Percentiles rank a stretch among this genome's conserved stretches.
These are phyloP conservation scores for Xylariaceae sp. DNA, from an alignment of 2,329 filamentous ascomycete species.

Conservation along the genomic window DNA sequence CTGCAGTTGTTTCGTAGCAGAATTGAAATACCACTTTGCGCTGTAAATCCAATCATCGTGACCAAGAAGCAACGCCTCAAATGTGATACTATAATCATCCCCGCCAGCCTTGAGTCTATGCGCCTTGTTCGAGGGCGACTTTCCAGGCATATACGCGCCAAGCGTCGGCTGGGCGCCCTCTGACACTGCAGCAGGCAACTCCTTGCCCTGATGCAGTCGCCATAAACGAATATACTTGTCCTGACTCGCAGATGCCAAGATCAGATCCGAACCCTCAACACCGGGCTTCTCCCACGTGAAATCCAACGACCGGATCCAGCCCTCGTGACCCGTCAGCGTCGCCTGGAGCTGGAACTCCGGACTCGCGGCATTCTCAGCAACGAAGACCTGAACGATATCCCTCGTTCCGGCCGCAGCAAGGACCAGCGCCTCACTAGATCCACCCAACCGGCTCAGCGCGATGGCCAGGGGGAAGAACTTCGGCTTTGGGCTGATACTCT, in stretches of 20 bases:
- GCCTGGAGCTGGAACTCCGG: slow-evolving; percentile 64
- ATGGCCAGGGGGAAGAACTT: slow-evolving; percentile 78
- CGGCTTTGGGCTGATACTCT: slow-evolving; percentile 68
- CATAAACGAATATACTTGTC: slow-evolving; percentile 96
- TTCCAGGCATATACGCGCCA: slow-evolving; percentile 58
- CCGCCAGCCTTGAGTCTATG: slow-evolving; percentile 63
- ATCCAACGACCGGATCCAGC: slow-evolving; percentile 83
- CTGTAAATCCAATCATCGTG: slow-evolving; percentile 99
- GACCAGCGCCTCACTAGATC: slow-evolving; percentile 48
- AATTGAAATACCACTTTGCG: slow-evolving; percentile 62
- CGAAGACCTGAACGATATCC: slow-evolving; percentile 74
- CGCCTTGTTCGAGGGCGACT: slow-evolving; percentile 82
- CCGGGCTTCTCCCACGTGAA: slow-evolving; percentile 59
- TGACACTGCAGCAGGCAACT: slow-evolving; percentile 53
- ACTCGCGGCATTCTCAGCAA: slow-evolving; percentile 43
- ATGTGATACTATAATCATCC: slow-evolving; percentile 73
- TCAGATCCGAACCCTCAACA: slow-evolving; percentile 55
- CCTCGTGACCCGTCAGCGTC: slow-evolving; percentile 82
- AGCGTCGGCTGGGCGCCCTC: slow-evolving; percentile 51
- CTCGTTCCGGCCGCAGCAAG: slow-evolving; percentile 84
- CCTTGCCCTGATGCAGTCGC: slow-evolving; percentile 70
- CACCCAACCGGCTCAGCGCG: slow-evolving; percentile 58
- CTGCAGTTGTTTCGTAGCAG: slow-evolving; percentile 51
- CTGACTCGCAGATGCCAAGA: slow-evolving; percentile 90
- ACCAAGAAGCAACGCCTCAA: slow-evolving; percentile 87